Conservation (phyloP, 768 basidiomycete species). For the Boletus tomentosulus region DNA sequence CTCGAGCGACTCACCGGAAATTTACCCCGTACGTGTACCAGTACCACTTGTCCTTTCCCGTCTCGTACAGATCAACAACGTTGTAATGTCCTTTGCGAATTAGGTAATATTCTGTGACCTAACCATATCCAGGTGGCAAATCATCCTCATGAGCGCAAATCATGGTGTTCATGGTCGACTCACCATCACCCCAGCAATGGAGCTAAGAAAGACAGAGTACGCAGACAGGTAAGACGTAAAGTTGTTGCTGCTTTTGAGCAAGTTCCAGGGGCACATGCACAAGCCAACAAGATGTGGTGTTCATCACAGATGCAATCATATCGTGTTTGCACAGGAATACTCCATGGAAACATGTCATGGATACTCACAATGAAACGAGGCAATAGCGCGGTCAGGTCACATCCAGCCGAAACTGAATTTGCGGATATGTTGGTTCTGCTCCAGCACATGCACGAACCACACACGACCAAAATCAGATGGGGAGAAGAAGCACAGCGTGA, state of each 20-base stretch:
- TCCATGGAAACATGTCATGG: neutral
- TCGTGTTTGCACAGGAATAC: neutral
- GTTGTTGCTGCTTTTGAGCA: slow-evolving; percentile 65
- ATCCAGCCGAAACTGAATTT: slow-evolving; percentile 79
- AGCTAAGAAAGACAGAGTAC: slow-evolving; percentile 77
- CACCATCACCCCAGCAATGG: slow-evolving; percentile 79
- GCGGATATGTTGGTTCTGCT: slow-evolving; percentile 74
- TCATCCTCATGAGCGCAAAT: neutral
- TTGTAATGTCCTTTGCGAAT: slow-evolving; percentile 66
- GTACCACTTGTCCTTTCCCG: slow-evolving; percentile 60
- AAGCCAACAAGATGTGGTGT: slow-evolving; percentile 46
- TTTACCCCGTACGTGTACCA: slow-evolving; percentile 73
- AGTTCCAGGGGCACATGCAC: slow-evolving; percentile 73
- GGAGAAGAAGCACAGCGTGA: slow-evolving; percentile 1
- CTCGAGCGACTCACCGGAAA: slow-evolving; percentile 43
- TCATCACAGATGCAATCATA: slow-evolving; percentile 1
- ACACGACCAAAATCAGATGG: slow-evolving; percentile 6
- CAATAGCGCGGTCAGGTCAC: slow-evolving; percentile 73
- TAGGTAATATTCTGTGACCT: slow-evolving; percentile 79
- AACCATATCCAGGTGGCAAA: neutral
- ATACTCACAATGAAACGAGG: slow-evolving; percentile 67
- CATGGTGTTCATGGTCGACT: slow-evolving; percentile 5
- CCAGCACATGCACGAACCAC: neutral
- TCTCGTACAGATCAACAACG: slow-evolving; percentile 66
- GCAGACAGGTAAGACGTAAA: slow-evolving; percentile 82